A percentile compares a stretch with the other conserved stretches of the same genome.
Conservation (phyloP, 805 yeast genomes). For the Lachancea cidri region DNA sequence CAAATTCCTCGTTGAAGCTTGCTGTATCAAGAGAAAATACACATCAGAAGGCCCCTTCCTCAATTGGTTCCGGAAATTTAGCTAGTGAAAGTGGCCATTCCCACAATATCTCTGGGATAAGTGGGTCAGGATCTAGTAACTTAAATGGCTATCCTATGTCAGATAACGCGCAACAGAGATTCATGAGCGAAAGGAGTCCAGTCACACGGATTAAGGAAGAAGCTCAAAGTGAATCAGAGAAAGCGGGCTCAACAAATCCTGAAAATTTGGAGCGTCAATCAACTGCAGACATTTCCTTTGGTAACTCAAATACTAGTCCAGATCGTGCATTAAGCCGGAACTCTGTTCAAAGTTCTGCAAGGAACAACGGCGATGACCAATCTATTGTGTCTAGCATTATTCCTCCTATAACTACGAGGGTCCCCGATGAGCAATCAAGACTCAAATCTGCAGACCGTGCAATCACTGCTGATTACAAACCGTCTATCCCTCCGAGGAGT, state of each 20-base stretch:
- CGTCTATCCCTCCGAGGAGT: slow-evolving; percentile 32
- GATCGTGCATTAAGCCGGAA: not conserved
- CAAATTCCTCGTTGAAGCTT: slow-evolving; percentile 13
- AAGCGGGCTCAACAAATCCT: not conserved
- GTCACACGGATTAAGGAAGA: not conserved
- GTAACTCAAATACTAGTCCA: not conserved
- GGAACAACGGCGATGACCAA: slow-evolving; percentile 3
- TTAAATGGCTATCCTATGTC: not conserved
- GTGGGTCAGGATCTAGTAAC: slow-evolving; percentile 7
- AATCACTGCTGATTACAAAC: slow-evolving; percentile 21
- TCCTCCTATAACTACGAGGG: slow-evolving; percentile 22
- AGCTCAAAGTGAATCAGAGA: not conserved
- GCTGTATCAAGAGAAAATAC: slow-evolving; percentile 11
- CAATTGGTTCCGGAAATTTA: slow-evolving; percentile 18
- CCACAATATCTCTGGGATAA: slow-evolving; percentile 6
- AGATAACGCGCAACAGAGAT: not conserved
- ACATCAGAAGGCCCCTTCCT: slow-evolving; percentile 14
- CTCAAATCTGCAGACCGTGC: slow-evolving; percentile 19
- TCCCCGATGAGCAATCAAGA: not conserved
- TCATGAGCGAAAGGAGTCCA: not conserved
- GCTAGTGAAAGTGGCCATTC: slow-evolving; percentile 18
- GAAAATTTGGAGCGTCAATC: not conserved
- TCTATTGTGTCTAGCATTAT: slow-evolving; percentile 26
- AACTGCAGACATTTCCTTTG: not conserved
- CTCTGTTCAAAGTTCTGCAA: not conserved